A percentile compares a stretch with the other conserved stretches of the same genome.
Conservation (phyloP, 768 basidiomycete genomes). For the Clavaria fumosa region DNA sequence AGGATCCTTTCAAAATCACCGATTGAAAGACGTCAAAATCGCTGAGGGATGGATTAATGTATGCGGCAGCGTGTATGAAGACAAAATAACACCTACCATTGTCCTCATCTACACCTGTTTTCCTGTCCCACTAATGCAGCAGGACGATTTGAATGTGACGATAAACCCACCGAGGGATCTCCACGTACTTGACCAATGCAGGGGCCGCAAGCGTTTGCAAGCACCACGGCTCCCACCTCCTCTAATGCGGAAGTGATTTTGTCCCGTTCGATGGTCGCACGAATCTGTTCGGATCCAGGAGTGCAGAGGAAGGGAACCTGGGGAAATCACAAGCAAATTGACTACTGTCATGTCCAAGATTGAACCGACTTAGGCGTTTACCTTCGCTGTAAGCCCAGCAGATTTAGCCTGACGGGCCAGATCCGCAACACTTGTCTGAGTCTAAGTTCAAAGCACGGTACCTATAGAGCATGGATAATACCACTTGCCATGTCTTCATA, state of each 20-base stretch:
- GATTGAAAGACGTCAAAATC: conserved; percentile 94
- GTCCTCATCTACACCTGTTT: conserved; percentile 75
- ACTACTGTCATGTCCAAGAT: background rate
- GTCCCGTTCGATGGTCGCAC: conserved; percentile 95
- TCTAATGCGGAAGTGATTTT: conserved; percentile 67
- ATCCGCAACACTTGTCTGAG: conserved; percentile 78
- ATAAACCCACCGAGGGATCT: background rate
- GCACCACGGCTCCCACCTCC: conserved; percentile 83
- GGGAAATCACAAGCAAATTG: too few relatives aligned
- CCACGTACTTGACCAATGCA: conserved; percentile 81
- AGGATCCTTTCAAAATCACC: conserved; percentile 17
- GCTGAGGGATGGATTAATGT: conserved; percentile 30
- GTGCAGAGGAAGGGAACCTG: conserved; percentile 79
- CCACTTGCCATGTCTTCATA: conserved; percentile 82
- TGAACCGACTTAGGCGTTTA: conserved; percentile 13
- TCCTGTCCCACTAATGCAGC: conserved; percentile 69
- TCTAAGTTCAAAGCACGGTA: conserved; percentile 7
- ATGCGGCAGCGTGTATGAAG: conserved; percentile 4
- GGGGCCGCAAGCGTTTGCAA: conserved; percentile 97
- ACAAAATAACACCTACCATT: conserved; percentile 48
- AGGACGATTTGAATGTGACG: conserved; percentile 5
- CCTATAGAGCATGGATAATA: background rate
- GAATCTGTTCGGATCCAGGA: conserved; percentile 88
- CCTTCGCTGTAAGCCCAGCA: conserved; percentile 68
- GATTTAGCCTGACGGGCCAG: conserved; percentile 79